Conservation (phyloP, 2,329 filamentous ascomycete species). For the Didymella exigua region DNA sequence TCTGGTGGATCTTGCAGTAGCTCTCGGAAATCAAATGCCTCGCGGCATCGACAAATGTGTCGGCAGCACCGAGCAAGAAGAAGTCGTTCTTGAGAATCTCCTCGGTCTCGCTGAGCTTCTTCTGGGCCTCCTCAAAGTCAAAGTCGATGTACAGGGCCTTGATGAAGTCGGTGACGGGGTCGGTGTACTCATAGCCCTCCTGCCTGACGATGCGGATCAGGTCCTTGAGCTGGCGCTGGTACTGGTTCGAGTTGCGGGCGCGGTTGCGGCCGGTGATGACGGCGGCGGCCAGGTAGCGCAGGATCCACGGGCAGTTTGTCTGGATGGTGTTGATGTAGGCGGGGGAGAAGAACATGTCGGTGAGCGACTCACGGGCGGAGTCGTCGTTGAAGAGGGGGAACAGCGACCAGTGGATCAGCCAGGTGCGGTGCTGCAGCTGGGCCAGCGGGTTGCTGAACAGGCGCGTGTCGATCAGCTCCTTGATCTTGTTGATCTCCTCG, state of each 20-base stretch:
- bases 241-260: constrained; percentile 77
- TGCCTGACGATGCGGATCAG: constrained; percentile 93
- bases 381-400: constrained; percentile 99
- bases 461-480: constrained; percentile 84
- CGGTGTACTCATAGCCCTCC: constrained; percentile 96
- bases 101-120: constrained; percentile 84
- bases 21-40: constrained; percentile 97
- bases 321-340: constrained; percentile 99
- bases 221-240: constrained; percentile 99
- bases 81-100: constrained; percentile 92
- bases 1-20: constrained; percentile 99
- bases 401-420: constrained; percentile 97
- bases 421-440: constrained; percentile 94
- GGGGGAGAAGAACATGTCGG: constrained; percentile 96
- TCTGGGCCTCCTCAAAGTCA: constrained; percentile 95
- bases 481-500: constrained; percentile 67
- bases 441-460: constrained; percentile 95
- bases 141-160: constrained; percentile 96
- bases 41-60: constrained; percentile 90
- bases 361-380: constrained; percentile 83
- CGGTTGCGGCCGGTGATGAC: constrained; percentile 85
- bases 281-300: constrained; percentile 90
- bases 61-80: constrained; percentile 85
- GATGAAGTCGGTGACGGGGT: constrained; percentile 95
- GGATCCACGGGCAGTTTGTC: constrained; percentile 94